Percentiles rank a stretch among this genome's conserved stretches.
Evolutionary conservation across 768 basidiomycete species (phyloP).

Genomic region (Melanogaster broomeanus): DNA sequence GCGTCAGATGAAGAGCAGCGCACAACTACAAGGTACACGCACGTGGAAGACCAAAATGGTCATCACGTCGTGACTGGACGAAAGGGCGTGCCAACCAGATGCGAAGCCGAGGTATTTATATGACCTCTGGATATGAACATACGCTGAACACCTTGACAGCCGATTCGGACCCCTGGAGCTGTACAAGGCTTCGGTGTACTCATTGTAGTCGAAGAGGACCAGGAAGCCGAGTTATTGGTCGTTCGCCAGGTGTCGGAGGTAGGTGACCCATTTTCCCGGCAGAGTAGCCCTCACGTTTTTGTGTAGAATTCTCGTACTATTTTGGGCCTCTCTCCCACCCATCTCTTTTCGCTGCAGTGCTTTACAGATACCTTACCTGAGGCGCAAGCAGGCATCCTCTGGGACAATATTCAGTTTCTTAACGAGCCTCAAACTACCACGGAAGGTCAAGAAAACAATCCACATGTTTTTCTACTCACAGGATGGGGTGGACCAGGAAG

Average conservation of each 20-base stretch:
- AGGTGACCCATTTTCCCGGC: conserved; percentile 11
- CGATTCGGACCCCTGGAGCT: conserved; percentile 79
- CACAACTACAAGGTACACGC: conserved; percentile 66
- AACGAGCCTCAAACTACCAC: conserved; percentile 45
- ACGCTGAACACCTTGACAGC: conserved; percentile 39
- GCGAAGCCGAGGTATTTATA: conserved; percentile 70
- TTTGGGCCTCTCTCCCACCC: conserved; percentile 70
- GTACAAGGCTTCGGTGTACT: conserved; percentile 85
- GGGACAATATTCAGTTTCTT: conserved; percentile 74
- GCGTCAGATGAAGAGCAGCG: conserved; percentile 30
- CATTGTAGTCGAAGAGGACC: conserved; percentile 64
- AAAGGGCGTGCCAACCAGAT: conserved; percentile 62
- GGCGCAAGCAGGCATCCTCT: conserved; percentile 62
- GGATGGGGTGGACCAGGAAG: conserved; percentile 73
- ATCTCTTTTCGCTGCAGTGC: conserved; percentile 71
- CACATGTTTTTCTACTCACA: conserved; percentile 68
- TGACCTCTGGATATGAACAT: not conserved
- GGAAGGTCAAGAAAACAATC: conserved; percentile 47
- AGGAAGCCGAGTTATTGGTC: conserved; percentile 50
- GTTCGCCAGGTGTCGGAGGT: conserved; percentile 85
- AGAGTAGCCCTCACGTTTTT: not conserved
- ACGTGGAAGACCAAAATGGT: conserved; percentile 62
- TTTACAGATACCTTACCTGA: conserved; percentile 71
- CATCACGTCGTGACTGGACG: conserved; percentile 70
- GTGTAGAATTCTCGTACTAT: conserved; percentile 69